Evolutionary conservation across 2,329 filamentous ascomycete species (phyloP).

Genomic region (Fusarium musae): DNA sequence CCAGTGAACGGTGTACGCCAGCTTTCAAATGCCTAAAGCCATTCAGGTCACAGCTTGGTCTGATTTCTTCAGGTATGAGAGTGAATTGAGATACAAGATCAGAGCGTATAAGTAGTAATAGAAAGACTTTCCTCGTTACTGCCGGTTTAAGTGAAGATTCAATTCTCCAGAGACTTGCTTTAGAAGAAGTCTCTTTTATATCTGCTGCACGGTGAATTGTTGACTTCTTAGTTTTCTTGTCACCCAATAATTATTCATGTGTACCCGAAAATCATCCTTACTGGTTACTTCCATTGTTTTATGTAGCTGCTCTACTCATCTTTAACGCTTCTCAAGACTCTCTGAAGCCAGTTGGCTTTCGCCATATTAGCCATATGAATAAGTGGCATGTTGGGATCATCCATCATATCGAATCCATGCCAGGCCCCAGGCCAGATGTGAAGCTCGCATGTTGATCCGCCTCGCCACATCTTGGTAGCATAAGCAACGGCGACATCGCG

Average conservation of each 20-base stretch:
- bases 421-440: conserved; percentile 12
- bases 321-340: background rate
- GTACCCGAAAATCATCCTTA: background rate
- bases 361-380: background rate
- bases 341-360: conserved; percentile 5
- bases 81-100: no score
- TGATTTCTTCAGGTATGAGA: background rate
- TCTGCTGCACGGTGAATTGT: background rate
- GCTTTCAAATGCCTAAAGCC: background rate
- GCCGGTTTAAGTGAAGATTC: background rate
- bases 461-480: background rate
- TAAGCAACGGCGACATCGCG: conserved; percentile 1
- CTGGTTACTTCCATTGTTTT: background rate
- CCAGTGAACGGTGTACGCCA: background rate
- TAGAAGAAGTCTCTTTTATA: background rate
- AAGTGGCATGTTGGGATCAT: background rate
- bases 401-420: conserved; percentile 11
- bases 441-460: conserved; percentile 2
- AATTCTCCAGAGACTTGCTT: background rate
- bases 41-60: accelerated
- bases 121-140: background rate
- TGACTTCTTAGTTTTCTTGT: background rate
- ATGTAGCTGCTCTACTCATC: background rate
- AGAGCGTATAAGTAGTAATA: background rate
- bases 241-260: accelerated